Evolutionary conservation across 1,284 basidiomycete species (phyloP).

Genomic region (Prillingera fragicola): DNA sequence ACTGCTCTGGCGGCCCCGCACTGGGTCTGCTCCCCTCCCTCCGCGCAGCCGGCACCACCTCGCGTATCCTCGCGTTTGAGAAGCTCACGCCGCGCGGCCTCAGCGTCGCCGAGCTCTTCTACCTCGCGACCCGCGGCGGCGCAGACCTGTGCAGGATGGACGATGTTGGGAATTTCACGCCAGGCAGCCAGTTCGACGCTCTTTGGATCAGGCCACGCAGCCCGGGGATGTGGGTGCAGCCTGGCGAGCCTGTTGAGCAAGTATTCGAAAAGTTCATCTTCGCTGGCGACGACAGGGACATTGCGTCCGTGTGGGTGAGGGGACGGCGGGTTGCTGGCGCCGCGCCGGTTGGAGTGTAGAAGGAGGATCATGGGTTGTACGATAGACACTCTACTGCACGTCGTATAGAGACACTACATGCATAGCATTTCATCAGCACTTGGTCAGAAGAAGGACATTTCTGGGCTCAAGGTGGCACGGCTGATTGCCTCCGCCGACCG

Average conservation of each 20-base stretch:
- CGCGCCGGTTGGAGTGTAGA: too few relatives aligned
- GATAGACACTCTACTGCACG: too few relatives aligned
- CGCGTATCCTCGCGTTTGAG: slow-evolving; percentile 60
- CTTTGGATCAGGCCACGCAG: slow-evolving; percentile 63
- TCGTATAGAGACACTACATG: too few relatives aligned
- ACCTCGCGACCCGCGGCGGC: slow-evolving; percentile 88
- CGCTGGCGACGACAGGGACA: slow-evolving; percentile 82
- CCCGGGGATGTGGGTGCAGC: slow-evolving; percentile 48
- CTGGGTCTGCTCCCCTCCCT: slow-evolving; percentile 78
- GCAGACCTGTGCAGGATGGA: slow-evolving; percentile 74
- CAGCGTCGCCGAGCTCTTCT: slow-evolving; percentile 69
- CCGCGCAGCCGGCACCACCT: slow-evolving; percentile 73
- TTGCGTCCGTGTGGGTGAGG: slow-evolving; percentile 70
- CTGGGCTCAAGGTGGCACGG: too few relatives aligned
- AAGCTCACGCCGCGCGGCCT: slow-evolving; percentile 44
- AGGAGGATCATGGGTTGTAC: too few relatives aligned
- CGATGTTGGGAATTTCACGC: slow-evolving; percentile 69
- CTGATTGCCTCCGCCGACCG: too few relatives aligned
- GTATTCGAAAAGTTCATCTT: slow-evolving; percentile 49
- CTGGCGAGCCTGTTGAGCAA: slow-evolving; percentile 33
- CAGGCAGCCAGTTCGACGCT: slow-evolving; percentile 87
- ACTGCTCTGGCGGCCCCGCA: slow-evolving; percentile 83
- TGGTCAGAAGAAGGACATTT: too few relatives aligned
- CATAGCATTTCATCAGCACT: too few relatives aligned
- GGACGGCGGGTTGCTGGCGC: slow-evolving; percentile 4